Evolutionary conservation across 345 rosid genomes (phyloP), one percentile per base, ranked within the genome.

Genomic region (Murraya koenigii): DNA sequence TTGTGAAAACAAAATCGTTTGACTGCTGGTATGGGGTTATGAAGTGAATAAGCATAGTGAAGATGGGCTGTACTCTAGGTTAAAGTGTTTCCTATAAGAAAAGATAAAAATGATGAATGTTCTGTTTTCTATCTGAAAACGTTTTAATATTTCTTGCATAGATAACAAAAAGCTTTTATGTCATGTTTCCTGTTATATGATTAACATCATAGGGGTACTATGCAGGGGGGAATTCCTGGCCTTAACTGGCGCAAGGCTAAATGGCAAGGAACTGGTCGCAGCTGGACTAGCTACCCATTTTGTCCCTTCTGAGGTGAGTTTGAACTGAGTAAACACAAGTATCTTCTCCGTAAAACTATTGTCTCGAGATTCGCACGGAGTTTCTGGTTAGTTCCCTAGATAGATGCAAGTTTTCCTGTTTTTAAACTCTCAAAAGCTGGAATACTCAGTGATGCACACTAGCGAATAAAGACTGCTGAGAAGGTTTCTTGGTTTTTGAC

Each of bases 171-270:
- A 30, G 67, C 61, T 60, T 75, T 10, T 11, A 11, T 44, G 49
- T 44, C 49, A 0, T 44, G 15, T 11, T 44, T 20, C 25, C 32
- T 63, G 39, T 39, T 20, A n/a, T 58, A 39, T 65, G 49, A 71
- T 38, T 81, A 49, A 23, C 71, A 49, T 64, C 23, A 47, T 55
- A 54, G 69, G 44, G 25, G 26, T 49, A 55, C 75, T 23, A 23
- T 85, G 78, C 85, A 95, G 99, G 99, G 99, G 99, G 71, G 99
- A 95, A 75, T 95, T 79, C 87, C 82, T 95, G 83, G 98, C 94
- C 69, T 85, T 95, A 79, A 91, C 99, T 5, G 98, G 99, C 1
- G 92, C 94, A 23, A 91, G 96, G 82, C 85, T 95, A 78, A 91
- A 81, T 55, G 95, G 98, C 33, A 92, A 88, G 86, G 99, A 95